Evolutionary conservation across 768 basidiomycete species (phyloP), one percentile per base, ranked within the genome.

Genomic region (Aureoboletus auriporus): DNA sequence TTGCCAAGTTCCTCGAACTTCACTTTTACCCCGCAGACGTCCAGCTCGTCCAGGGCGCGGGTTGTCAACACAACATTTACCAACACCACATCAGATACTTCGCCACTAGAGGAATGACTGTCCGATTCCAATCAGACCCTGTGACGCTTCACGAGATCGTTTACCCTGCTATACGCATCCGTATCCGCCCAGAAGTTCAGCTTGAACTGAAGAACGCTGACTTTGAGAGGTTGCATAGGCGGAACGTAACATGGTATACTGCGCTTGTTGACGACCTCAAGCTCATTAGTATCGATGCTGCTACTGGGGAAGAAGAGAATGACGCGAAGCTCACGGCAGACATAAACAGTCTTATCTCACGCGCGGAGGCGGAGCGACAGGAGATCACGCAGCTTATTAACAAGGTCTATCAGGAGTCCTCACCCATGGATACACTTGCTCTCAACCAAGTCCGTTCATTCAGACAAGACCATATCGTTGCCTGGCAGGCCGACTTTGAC

Each of bases 401-500:
- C 51, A 70, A 75, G 45, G 81, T 91, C 23, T 96, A 97, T 67
- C 79, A 79, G 58, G 84, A 91, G 49, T 86, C 92, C 0, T 58
- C 79, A 1, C 81, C 91, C 43, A 87, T 80, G 16, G 93, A 96
- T 61, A 94, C 93, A 0, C 77, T 95, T 37, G 89, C 86, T 33
- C 76, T 94, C 43, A 97, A 93, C 52, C 80, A 81, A 56, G 87
- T 93, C 6, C 83, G 93, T 41, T 83, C 88, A 1, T 84, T 83
- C 51, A 77, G 93, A 39, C 95, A 97, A 70, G 92, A 95, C 58
- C 87, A 86, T 64, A 91, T 95, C 40, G 91, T 95, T 13, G 89
- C 88, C n/a, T 97, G 94, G 90, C 93, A 99, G 66, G 80, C 80
- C 52, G 93, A 97, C 62, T 93, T 95, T 56, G 88, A 92, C 57